These are phyloP conservation scores for Pseudogymnoascus sp. DNA, from an alignment of 2,329 filamentous ascomycete genomes.

Conservation along the genomic window DNA sequence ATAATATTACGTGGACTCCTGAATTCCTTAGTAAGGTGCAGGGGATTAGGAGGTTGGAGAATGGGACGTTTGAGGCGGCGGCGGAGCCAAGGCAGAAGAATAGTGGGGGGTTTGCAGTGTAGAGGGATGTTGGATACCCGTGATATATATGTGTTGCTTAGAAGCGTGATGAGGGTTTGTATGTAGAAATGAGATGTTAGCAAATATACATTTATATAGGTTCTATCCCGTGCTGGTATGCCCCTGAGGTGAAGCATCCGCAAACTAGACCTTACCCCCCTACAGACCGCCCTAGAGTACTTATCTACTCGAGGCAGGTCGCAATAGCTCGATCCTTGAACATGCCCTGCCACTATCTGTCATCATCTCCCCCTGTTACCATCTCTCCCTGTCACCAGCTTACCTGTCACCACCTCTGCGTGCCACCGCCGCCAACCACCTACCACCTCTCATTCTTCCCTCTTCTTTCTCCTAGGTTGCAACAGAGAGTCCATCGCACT, in stretches of 20 bases:
- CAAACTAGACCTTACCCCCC: too few species aligned
- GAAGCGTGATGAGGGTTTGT: background rate
- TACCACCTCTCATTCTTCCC: background rate
- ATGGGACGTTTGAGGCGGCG: conserved; percentile 69
- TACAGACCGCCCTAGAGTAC: too few species aligned
- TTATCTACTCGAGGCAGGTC: too few species aligned
- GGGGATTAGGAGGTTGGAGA: conserved; percentile 49
- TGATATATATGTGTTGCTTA: background rate
- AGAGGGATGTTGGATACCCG: background rate
- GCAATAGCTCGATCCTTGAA: too few species aligned
- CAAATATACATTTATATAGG: background rate
- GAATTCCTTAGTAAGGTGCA: conserved; percentile 62
- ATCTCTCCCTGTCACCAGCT: background rate
- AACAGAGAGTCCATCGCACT: background rate
- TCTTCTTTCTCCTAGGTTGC: background rate
- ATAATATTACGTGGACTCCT: conserved; percentile 63
- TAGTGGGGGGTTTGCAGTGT: conserved; percentile 48
- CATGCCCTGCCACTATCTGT: too few species aligned
- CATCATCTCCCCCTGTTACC: background rate
- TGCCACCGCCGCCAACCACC: background rate
- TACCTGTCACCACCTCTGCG: background rate
- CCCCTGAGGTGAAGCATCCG: too few species aligned
- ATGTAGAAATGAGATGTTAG: background rate
- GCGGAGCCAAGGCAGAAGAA: conserved; percentile 67
- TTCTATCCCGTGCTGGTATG: background rate